phyloP scores from a whole-genome alignment of 805 yeast genomes.

The Lipomyces chichibuensis region DNA sequence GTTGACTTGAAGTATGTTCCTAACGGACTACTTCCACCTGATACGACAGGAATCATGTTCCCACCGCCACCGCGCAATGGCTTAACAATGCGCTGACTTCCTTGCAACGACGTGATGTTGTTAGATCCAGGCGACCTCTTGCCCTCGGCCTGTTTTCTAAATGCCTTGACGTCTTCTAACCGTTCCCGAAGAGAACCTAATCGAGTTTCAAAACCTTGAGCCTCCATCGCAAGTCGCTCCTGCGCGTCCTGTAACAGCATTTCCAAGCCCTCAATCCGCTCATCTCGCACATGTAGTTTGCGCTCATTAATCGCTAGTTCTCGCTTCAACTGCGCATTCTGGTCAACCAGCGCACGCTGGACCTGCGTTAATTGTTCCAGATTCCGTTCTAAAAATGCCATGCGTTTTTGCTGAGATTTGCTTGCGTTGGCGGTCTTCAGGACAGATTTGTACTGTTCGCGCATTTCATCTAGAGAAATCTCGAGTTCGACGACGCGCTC shows the following conservation, averaged over 20 bases:
- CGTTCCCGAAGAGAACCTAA: conserved; percentile 33
- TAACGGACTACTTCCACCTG: conserved; percentile 4
- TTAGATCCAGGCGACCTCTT: background rate
- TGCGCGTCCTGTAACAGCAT: conserved; percentile 55
- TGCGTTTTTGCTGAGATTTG: conserved; percentile 50
- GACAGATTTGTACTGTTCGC: conserved; percentile 44
- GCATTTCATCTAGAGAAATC: conserved; percentile 48
- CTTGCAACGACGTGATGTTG: conserved; percentile 6
- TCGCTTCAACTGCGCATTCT: conserved; percentile 59
- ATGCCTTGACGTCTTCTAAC: conserved; percentile 36
- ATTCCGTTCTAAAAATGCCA: conserved; percentile 60
- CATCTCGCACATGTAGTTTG: conserved; percentile 60
- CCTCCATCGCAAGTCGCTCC: conserved; percentile 52
- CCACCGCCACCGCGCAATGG: conserved; percentile 50
- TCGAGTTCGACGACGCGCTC: conserved; percentile 50
- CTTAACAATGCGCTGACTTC: conserved; percentile 57
- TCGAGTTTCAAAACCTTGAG: conserved; percentile 51
- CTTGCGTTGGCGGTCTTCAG: conserved; percentile 37
- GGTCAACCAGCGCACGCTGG: conserved; percentile 63
- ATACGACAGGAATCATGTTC: background rate
- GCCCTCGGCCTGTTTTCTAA: conserved; percentile 23
- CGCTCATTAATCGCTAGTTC: conserved; percentile 60
- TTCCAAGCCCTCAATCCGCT: conserved; percentile 60
- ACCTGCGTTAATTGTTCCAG: conserved; percentile 61
- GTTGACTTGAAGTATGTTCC: conserved; percentile 1